A percentile compares a stretch with the other conserved stretches of the same genome.
These are phyloP conservation scores for Pseudocercospora fuligena DNA, from an alignment of 2,329 filamentous ascomycete species.

Conservation along the genomic window DNA sequence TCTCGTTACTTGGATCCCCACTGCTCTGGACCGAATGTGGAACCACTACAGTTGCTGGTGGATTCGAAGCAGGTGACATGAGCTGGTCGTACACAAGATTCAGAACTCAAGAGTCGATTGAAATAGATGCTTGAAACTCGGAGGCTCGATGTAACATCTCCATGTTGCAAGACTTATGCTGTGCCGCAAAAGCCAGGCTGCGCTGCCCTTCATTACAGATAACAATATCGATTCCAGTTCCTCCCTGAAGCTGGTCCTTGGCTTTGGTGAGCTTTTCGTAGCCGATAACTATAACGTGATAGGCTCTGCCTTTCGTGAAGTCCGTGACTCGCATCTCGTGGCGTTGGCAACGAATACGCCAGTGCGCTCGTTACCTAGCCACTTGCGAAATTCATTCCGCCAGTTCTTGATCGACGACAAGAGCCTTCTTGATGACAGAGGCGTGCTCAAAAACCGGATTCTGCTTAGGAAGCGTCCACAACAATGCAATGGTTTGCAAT, in stretches of 20 bases:
- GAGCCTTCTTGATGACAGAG: conserved; percentile 70
- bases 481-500: conserved; percentile 70
- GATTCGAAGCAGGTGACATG: no score
- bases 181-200: no score
- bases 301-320: conserved; percentile 70
- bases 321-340: conserved; percentile 64
- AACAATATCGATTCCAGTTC: conserved; percentile 63
- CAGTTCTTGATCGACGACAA: conserved; percentile 76
- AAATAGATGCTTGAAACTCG: no score
- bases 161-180: no score
- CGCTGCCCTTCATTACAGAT: no score
- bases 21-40: no score
- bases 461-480: conserved; percentile 75
- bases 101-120: no score
- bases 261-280: conserved; percentile 61
- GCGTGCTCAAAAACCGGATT: conserved; percentile 65
- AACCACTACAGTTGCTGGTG: no score
- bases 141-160: no score
- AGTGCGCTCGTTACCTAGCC: conserved; percentile 72
- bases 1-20: no score
- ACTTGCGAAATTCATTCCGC: conserved; percentile 72
- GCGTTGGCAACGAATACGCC: conserved; percentile 68
- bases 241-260: conserved; percentile 67
- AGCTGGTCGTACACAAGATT: no score
- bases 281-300: conserved; percentile 74